Conservation (phyloP, 768 basidiomycete species). For the Rossbeevera mucosa region DNA sequence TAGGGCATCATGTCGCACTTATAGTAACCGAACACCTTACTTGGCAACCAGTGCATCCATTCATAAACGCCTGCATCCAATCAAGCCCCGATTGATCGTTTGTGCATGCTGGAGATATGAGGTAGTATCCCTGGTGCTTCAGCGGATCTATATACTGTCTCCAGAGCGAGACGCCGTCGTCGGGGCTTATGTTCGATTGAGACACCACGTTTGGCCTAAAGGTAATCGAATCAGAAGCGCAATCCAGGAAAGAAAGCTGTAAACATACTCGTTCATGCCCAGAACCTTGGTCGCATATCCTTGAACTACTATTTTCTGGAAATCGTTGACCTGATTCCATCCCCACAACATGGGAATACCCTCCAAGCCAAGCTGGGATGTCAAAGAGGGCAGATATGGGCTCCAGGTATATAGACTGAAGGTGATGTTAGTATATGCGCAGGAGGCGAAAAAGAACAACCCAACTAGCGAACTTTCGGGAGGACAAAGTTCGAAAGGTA, state of each 20-base stretch:
- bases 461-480: slow-evolving; percentile 42
- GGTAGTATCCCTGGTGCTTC: slow-evolving; percentile 50
- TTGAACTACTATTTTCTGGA: slow-evolving; percentile 40
- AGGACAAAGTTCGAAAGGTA: slow-evolving; percentile 48
- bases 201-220: slow-evolving; percentile 66
- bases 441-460: slow-evolving; percentile 8
- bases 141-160: slow-evolving; percentile 60
- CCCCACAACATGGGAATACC: slow-evolving; percentile 77
- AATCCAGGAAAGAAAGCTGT: neutral
- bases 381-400: slow-evolving; percentile 40
- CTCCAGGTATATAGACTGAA: slow-evolving; percentile 66
- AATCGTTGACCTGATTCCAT: slow-evolving; percentile 43
- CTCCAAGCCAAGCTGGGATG: slow-evolving; percentile 44
- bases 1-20: neutral
- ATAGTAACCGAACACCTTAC: slow-evolving; percentile 35
- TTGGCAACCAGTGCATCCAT: slow-evolving; percentile 46
- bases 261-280: slow-evolving; percentile 75
- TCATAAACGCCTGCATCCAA: slow-evolving; percentile 64
- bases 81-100: slow-evolving; percentile 54
- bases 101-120: slow-evolving; percentile 68
- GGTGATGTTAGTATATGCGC: neutral
- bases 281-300: slow-evolving; percentile 55
- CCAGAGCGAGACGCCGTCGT: slow-evolving; percentile 56
- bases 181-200: slow-evolving; percentile 61
- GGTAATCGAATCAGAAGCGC: neutral